Conservation (phyloP, 768 basidiomycete species). For the Leccinum uliginosum region DNA sequence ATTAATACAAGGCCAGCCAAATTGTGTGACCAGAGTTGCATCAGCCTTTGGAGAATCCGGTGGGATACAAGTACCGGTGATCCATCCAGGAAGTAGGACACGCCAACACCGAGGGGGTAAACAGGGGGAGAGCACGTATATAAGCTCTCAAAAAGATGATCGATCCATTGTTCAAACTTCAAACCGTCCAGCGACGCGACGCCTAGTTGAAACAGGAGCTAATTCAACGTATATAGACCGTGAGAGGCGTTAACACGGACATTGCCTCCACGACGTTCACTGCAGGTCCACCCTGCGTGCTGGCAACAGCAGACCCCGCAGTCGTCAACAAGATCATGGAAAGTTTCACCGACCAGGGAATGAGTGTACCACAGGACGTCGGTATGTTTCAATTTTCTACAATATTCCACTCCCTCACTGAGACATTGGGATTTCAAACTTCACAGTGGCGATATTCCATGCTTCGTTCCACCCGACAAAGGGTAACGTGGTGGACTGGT, state of each 20-base stretch:
- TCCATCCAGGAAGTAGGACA: constrained; percentile 3
- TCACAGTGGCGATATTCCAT: constrained; percentile 75
- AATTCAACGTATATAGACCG: constrained; percentile 24
- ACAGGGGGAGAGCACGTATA: background rate
- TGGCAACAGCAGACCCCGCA: constrained; percentile 21
- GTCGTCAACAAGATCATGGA: constrained; percentile 22
- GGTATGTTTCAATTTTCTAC: constrained; percentile 31
- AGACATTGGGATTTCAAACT: background rate
- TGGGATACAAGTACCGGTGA: background rate
- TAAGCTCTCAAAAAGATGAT: background rate
- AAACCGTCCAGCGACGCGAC: background rate
- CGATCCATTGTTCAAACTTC: background rate
- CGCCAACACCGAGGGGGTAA: background rate
- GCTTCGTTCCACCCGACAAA: constrained; percentile 80
- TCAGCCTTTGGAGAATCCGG: background rate
- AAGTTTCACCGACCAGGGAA: constrained; percentile 24
- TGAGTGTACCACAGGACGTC: constrained; percentile 48
- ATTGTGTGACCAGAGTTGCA: background rate
- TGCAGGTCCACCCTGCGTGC: constrained; percentile 16
- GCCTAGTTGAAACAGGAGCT: constrained; percentile 8
- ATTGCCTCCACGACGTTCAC: constrained; percentile 23
- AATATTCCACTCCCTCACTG: background rate
- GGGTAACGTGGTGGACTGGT: constrained; percentile 81
- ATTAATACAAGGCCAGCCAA: background rate
- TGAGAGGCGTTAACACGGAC: constrained; percentile 19